Conservation (phyloP, 805 yeast species). For the Clavispora asparagi region DNA sequence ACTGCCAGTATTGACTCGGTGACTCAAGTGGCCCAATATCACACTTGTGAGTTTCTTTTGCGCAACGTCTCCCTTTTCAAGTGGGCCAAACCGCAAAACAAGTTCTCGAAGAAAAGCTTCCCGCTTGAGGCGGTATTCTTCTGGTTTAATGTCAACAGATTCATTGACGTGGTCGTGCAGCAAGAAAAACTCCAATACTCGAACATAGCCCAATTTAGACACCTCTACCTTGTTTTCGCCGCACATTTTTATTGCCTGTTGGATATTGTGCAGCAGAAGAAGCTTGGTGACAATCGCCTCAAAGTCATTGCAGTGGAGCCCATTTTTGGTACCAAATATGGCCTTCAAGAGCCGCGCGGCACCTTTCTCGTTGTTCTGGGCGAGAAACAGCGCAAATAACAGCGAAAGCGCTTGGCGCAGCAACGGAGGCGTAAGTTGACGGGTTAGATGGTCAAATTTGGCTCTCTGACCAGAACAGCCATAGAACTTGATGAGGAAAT, state of each 20-base stretch:
- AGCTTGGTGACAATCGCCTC: conserved; percentile 21
- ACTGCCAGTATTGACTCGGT: conserved; percentile 16
- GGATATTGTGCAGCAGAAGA: conserved; percentile 20
- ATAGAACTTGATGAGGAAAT: conserved; percentile 12
- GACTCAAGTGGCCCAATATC: conserved; percentile 15
- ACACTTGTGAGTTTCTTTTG: conserved; percentile 13
- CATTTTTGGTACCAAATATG: conserved; percentile 24
- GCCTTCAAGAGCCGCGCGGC: conserved; percentile 26
- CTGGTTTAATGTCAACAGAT: neutral
- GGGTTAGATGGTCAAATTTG: conserved; percentile 17
- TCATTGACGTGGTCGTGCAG: neutral
- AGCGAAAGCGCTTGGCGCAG: conserved; percentile 28
- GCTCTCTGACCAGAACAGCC: conserved; percentile 11
- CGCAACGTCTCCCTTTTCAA: conserved; percentile 12
- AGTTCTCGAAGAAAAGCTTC: conserved; percentile 8
- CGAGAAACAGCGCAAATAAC: conserved; percentile 25
- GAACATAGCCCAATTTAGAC: conserved; percentile 22
- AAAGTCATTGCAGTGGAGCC: conserved; percentile 23
- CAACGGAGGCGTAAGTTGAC: conserved; percentile 25
- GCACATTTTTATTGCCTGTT: conserved; percentile 21
- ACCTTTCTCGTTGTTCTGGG: conserved; percentile 21
- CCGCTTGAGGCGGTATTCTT: conserved; percentile 2
- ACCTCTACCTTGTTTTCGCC: conserved; percentile 13
- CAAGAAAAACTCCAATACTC: conserved; percentile 14
- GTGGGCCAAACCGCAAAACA: conserved; percentile 5